phyloP scores from a whole-genome alignment of 495 filamentous ascomycete species.

The Neohortaea acidophila region DNA sequence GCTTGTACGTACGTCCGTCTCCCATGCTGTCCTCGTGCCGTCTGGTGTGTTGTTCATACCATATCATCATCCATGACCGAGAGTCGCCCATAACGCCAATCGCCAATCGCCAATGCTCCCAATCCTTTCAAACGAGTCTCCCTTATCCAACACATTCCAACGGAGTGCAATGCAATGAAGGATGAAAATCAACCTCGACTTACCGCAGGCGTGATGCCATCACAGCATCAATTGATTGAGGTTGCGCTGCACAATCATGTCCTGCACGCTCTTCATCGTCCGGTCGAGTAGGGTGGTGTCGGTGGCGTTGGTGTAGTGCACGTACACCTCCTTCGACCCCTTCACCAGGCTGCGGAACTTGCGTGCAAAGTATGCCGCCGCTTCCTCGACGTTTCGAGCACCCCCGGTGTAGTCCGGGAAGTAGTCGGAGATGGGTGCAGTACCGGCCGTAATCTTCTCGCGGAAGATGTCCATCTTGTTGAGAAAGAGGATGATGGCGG shows the following conservation, averaged over 20 bases:
- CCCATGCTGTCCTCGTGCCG: too few species aligned
- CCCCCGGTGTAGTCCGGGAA: conserved; percentile 81
- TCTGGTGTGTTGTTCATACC: too few species aligned
- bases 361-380: conserved; percentile 74
- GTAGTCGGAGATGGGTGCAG: conserved; percentile 68
- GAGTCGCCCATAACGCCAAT: too few species aligned
- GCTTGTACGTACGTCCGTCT: too few species aligned
- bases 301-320: conserved; percentile 86
- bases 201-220: conserved; percentile 22
- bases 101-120: too few species aligned
- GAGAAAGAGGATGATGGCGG: conserved; percentile 90
- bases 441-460: conserved; percentile 52
- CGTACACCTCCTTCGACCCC: conserved; percentile 75
- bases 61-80: too few species aligned
- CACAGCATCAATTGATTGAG: conserved; percentile 87
- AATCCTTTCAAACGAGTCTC: too few species aligned
- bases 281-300: conserved; percentile 95
- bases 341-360: conserved; percentile 79
- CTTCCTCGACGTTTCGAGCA: conserved; percentile 40
- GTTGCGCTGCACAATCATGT: conserved; percentile 99
- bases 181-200: too few species aligned
- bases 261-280: conserved; percentile 92
- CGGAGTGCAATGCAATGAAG: too few species aligned
- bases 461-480: conserved; percentile 99
- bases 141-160: too few species aligned